Percentiles rank a stretch among this genome's conserved stretches.
phyloP scores from a whole-genome alignment of 148 eudicot species.

The Fagopyrum esculentum region DNA sequence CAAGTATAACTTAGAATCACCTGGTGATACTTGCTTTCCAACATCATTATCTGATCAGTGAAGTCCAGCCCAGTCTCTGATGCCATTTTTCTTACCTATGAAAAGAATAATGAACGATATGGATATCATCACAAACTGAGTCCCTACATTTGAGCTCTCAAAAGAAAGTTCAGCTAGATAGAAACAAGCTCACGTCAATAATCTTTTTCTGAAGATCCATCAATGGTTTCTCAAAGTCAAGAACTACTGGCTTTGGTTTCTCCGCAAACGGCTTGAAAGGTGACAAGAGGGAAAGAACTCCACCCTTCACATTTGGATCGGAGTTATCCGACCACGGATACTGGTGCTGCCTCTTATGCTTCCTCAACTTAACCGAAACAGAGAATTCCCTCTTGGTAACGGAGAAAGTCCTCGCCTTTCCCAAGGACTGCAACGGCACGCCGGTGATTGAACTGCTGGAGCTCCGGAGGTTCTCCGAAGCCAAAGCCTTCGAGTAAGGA shows the following conservation, averaged over 20 bases:
- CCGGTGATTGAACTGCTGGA: conserved; percentile 45
- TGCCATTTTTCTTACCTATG: conserved; percentile 79
- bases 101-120: neutral
- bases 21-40: conserved; percentile 79
- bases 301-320: conserved; percentile 75
- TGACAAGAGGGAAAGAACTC: conserved; percentile 54
- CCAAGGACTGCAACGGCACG: conserved; percentile 48
- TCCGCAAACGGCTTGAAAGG: conserved; percentile 73
- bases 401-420: conserved; percentile 38
- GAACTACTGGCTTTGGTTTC: conserved; percentile 69
- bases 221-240: conserved; percentile 49
- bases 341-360: conserved; percentile 62
- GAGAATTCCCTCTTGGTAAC: conserved; percentile 25
- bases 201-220: conserved; percentile 57
- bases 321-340: conserved; percentile 90
- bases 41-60: conserved; percentile 57
- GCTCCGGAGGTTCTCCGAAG: conserved; percentile 66
- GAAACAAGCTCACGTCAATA: conserved; percentile 38
- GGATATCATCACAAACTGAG: neutral
- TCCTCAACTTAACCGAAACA: conserved; percentile 51
- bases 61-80: conserved; percentile 87
- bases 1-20: conserved; percentile 21
- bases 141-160: neutral
- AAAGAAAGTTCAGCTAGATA: neutral
- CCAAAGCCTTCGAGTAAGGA: conserved; percentile 28